These are phyloP conservation scores for Cinnamomum chago DNA, from an alignment of 164 flowering plant genomes.

Conservation along the genomic window DNA sequence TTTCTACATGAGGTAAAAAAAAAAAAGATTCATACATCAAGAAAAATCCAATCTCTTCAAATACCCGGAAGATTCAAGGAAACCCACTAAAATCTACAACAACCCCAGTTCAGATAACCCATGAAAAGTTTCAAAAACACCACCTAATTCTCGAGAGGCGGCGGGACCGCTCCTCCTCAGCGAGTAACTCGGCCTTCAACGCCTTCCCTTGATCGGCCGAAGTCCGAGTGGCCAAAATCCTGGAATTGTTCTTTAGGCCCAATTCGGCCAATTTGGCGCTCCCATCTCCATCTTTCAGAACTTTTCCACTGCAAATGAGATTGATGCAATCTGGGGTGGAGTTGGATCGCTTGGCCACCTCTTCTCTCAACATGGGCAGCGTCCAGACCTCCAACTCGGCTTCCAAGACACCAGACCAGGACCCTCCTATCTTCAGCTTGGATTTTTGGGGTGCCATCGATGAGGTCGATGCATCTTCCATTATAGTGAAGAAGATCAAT, in stretches of 20 bases:
- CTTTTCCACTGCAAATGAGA: constrained; percentile 61
- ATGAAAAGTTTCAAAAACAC: constrained; percentile 8
- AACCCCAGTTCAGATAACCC: neutral
- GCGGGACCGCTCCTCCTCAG: constrained; percentile 66
- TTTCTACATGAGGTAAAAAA: too few relatives aligned
- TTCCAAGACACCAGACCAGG: constrained; percentile 73
- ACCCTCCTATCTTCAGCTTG: constrained; percentile 72
- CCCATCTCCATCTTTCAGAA: constrained; percentile 58
- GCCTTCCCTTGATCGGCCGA: constrained; percentile 42
- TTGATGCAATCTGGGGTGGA: constrained; percentile 46
- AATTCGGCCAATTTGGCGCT: constrained; percentile 41
- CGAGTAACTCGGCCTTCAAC: constrained; percentile 38
- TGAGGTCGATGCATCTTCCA: neutral
- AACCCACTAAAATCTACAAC: neutral
- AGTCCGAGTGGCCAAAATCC: constrained; percentile 48
- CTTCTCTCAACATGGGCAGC: constrained; percentile 54
- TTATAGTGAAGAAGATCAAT: neutral
- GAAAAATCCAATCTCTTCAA: neutral
- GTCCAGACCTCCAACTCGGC: constrained; percentile 67
- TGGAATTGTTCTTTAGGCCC: constrained; percentile 70
- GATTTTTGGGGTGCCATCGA: neutral
- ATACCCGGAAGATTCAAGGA: neutral
- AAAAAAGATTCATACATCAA: too few relatives aligned
- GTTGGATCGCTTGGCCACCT: constrained; percentile 57
- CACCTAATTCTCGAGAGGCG: constrained; percentile 68